Base-by-base conservation (phyloP, 805 yeast genomes). In the Wickerhamomyces rabaulensis region DNA sequence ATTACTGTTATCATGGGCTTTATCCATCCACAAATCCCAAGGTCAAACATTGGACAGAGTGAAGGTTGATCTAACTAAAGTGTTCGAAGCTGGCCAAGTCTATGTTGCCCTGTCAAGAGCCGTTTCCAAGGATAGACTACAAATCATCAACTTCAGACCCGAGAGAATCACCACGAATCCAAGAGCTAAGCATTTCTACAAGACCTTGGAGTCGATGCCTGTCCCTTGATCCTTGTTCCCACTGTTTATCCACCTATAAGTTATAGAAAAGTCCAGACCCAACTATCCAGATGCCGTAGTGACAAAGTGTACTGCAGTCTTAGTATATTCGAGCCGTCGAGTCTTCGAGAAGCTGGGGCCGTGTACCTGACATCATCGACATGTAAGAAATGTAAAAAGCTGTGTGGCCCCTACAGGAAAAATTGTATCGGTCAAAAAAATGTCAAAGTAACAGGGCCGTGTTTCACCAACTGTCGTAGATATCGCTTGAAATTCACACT, bases 71-170 rank as follows among this genome's bases (percentile, higher is more conserved):
- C 63, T 87, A 41, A 69, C 75, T 22, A 76, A 72, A 52, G 76
- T 80, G 22, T 87, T 87, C 55, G 95, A 87, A 61, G 84, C 79
- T 45, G 95, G 95, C 19, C 95, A 87, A 56, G 89, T 84, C 4
- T 87, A 87, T 57, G 94, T 87, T 31, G 94, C 95, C 0, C 65
- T 87, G 43, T 83, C 90, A 40, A 74, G 95, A 70, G 94, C 94
- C 8, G 82, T 79, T 0, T 77, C 80, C 27, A 78, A 81, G 51
- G 84, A 82, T 1, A 70, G 74, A 19, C 64, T 87, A 19, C 89
- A 87, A 60, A 78, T 87, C 27, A 62, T 73, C 27, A 85, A 86
- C 52, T 87, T 86, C 57, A 73, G 78, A 48, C 79, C 79, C 8
- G 62, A 66, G 10, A 78, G 75, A 49, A 81, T 87, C 39, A 69